These are phyloP conservation scores for Pythium brassicae DNA, from an alignment of 352 stramenopile species.

Conservation along the genomic window DNA sequence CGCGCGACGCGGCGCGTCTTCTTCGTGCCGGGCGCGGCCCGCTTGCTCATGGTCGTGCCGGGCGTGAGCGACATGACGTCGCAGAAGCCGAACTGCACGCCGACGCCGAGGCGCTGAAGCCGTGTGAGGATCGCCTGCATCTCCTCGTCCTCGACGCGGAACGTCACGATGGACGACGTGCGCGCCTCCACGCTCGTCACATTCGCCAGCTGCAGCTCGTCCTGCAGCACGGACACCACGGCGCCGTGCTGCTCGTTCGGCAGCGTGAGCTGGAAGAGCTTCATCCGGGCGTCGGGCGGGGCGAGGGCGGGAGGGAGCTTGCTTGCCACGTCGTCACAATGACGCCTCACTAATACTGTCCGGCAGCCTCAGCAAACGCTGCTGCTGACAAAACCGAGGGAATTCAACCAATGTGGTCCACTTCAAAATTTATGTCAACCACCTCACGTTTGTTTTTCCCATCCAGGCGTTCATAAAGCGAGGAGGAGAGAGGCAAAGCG, in stretches of 20 bases:
- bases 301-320: no score
- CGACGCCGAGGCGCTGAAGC: slow-evolving; percentile 76
- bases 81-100: slow-evolving; percentile 84
- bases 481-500: no score
- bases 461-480: no score
- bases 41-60: slow-evolving; percentile 72
- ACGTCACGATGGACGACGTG: slow-evolving; percentile 84
- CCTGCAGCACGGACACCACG: slow-evolving; percentile 71
- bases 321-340: no score
- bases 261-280: slow-evolving; percentile 87
- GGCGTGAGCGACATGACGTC: slow-evolving; percentile 87
- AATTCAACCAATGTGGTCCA: no score
- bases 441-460: no score
- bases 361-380: no score
- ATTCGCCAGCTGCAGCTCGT: slow-evolving; percentile 81
- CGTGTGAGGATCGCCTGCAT: slow-evolving; percentile 84
- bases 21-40: slow-evolving; percentile 26
- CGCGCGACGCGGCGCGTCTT: slow-evolving; percentile 60
- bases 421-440: no score
- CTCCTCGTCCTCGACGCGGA: slow-evolving; percentile 79
- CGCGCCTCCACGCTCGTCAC: slow-evolving; percentile 81
- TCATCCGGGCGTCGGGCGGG: slow-evolving; percentile 39
- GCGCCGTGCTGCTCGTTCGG: slow-evolving; percentile 81
- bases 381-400: no score
- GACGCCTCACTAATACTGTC: no score